phyloP scores from a whole-genome alignment of 495 filamentous ascomycete species.

The Neurospora sublineolata region DNA sequence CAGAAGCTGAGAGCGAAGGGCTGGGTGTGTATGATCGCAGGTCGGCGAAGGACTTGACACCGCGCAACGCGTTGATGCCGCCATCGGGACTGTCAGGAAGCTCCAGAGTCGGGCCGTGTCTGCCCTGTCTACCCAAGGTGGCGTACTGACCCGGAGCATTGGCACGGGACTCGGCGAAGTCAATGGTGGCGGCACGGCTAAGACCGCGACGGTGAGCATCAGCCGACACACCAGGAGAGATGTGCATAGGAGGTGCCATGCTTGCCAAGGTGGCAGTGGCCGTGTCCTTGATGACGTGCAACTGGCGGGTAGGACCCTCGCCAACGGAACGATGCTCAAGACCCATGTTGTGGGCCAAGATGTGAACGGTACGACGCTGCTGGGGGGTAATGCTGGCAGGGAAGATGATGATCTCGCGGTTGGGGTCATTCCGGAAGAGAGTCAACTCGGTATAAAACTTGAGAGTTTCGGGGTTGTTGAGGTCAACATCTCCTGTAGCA shows the following conservation, averaged over 20 bases:
- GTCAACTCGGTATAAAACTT: slow-evolving; percentile 80
- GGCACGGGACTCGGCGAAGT: slow-evolving; percentile 83
- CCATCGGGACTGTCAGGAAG: slow-evolving; percentile 73
- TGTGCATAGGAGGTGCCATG: slow-evolving; percentile 30
- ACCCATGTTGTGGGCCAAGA: slow-evolving; percentile 88
- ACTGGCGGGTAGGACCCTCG: slow-evolving; percentile 70
- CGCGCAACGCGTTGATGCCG: slow-evolving; percentile 47
- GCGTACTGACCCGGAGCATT: slow-evolving; percentile 56
- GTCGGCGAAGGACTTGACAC: slow-evolving; percentile 94
- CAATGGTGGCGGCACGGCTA: slow-evolving; percentile 92
- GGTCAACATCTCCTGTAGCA: slow-evolving; percentile 55
- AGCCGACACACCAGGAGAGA: slow-evolving; percentile 51
- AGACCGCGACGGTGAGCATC: slow-evolving; percentile 70
- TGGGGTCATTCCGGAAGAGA: slow-evolving; percentile 70
- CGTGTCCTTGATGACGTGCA: slow-evolving; percentile 70
- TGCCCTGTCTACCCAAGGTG: slow-evolving; percentile 62
- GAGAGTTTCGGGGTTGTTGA: slow-evolving; percentile 83
- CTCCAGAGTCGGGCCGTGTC: slow-evolving; percentile 56
- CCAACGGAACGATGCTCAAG: slow-evolving; percentile 83
- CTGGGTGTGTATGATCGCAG: slow-evolving; percentile 90
- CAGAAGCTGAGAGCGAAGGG: slow-evolving; percentile 68
- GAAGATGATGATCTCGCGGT: slow-evolving; percentile 73
- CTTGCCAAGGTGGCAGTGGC: slow-evolving; percentile 14
- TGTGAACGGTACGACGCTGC: slow-evolving; percentile 83
- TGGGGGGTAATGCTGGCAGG: slow-evolving; percentile 65